Evolutionary conservation across 139 green algal genomes (phyloP).

Genomic region (Ettlia oleoabundans): DNA sequence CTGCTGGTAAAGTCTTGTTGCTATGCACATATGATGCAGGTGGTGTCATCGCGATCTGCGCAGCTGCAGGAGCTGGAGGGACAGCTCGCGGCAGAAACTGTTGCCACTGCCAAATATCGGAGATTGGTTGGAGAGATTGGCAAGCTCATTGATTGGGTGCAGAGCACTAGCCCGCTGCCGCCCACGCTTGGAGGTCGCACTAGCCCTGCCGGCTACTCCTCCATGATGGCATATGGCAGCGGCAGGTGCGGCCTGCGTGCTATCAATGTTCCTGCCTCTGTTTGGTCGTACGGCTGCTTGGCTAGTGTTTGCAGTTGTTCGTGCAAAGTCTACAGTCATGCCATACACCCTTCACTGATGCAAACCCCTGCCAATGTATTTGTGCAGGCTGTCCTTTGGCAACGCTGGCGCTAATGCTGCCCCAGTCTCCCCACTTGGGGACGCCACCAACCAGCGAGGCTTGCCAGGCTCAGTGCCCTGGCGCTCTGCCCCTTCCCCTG

Average conservation of each 20-base stretch:
- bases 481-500: neutral
- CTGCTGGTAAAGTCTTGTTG: neutral
- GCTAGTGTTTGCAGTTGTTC: no score
- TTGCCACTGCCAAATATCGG: conserved; percentile 39
- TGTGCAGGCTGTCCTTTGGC: conserved; percentile 32
- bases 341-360: neutral
- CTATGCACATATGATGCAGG: neutral
- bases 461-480: neutral
- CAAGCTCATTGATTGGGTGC: conserved; percentile 46
- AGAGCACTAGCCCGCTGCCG: conserved; percentile 27
- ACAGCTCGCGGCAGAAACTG: conserved; percentile 25
- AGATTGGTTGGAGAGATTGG: conserved; percentile 49
- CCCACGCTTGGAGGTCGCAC: neutral
- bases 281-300: no score
- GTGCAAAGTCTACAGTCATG: no score
- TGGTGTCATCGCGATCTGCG: neutral
- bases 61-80: conserved; percentile 15
- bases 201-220: conserved; percentile 23
- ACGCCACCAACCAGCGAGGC: conserved; percentile 17
- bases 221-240: neutral
- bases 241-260: neutral
- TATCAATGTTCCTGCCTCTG: neutral
- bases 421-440: neutral
- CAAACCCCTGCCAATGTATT: neutral
- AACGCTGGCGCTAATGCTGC: neutral